These are phyloP conservation scores for Neopestalotiopsis sp. DNA, from an alignment of 2,329 filamentous ascomycete species.

Conservation along the genomic window DNA sequence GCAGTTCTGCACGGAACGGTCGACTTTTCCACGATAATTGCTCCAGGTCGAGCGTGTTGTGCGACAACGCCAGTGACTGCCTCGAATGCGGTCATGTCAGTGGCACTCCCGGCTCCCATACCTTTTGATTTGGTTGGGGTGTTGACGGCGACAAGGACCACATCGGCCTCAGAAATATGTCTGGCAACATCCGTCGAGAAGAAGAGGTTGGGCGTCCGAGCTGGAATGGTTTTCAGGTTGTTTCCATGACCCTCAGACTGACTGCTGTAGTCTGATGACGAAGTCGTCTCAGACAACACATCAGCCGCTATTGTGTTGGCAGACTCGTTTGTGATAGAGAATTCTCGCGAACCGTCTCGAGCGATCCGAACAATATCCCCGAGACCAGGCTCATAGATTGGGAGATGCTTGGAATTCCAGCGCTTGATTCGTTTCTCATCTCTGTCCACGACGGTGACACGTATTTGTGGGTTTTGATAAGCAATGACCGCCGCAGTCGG, in stretches of 20 bases:
- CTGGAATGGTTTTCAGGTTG: slow-evolving; percentile 40
- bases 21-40: slow-evolving; percentile 82
- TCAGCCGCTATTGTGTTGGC: slow-evolving; percentile 33
- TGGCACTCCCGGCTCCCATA: slow-evolving; percentile 71
- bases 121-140: slow-evolving; percentile 78
- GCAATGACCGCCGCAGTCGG: slow-evolving; percentile 79
- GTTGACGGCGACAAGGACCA: slow-evolving; percentile 79
- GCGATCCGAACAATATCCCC: slow-evolving; percentile 69
- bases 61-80: slow-evolving; percentile 72
- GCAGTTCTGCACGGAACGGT: slow-evolving; percentile 80
- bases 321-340: slow-evolving; percentile 44
- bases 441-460: slow-evolving; percentile 76
- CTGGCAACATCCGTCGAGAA: slow-evolving; percentile 72
- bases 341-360: slow-evolving; percentile 60
- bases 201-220: slow-evolving; percentile 68
- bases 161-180: slow-evolving; percentile 69
- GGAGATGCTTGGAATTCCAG: slow-evolving; percentile 76
- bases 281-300: slow-evolving; percentile 34
- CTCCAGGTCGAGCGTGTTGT: slow-evolving; percentile 65
- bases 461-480: slow-evolving; percentile 71
- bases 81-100: slow-evolving; percentile 76
- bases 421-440: slow-evolving; percentile 68
- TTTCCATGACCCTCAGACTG: slow-evolving; percentile 27
- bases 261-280: slow-evolving; percentile 36
- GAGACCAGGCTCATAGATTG: slow-evolving; percentile 78